Conservation (phyloP, 768 basidiomycete species). For the Serpula lacrymans region DNA sequence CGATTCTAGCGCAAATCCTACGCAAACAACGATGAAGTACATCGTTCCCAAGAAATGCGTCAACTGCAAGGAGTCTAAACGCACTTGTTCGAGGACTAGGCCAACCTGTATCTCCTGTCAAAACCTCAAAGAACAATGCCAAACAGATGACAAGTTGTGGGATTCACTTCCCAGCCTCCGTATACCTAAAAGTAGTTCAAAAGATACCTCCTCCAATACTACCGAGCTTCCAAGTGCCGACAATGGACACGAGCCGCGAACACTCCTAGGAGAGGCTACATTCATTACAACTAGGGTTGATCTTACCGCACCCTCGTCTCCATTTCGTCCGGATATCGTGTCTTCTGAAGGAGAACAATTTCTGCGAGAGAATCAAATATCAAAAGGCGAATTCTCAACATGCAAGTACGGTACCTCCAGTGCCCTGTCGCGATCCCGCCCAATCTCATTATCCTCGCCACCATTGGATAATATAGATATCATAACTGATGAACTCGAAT, state of each 20-base stretch:
- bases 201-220: constrained; percentile 24
- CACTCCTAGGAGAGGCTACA: neutral
- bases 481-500: too few relatives aligned
- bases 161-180: constrained; percentile 7
- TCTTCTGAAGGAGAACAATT: neutral
- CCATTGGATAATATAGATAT: too few relatives aligned
- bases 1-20: constrained; percentile 9
- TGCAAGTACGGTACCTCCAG: too few relatives aligned
- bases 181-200: too few relatives aligned
- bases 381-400: too few relatives aligned
- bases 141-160: constrained; percentile 7
- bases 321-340: neutral
- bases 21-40: constrained; percentile 7
- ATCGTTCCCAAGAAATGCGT: constrained; percentile 19
- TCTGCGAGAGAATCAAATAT: too few relatives aligned
- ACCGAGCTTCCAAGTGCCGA: neutral
- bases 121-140: constrained; percentile 23
- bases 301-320: neutral
- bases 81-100: constrained; percentile 22
- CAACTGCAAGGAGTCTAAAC: constrained; percentile 7
- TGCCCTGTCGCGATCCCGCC: too few relatives aligned
- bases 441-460: too few relatives aligned
- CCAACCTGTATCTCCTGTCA: too few relatives aligned
- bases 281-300: neutral
- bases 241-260: neutral